A percentile compares a stretch with the other conserved stretches of the same genome.
Conservation (phyloP, 306 rosid genomes). For the Luffa acutangula region DNA sequence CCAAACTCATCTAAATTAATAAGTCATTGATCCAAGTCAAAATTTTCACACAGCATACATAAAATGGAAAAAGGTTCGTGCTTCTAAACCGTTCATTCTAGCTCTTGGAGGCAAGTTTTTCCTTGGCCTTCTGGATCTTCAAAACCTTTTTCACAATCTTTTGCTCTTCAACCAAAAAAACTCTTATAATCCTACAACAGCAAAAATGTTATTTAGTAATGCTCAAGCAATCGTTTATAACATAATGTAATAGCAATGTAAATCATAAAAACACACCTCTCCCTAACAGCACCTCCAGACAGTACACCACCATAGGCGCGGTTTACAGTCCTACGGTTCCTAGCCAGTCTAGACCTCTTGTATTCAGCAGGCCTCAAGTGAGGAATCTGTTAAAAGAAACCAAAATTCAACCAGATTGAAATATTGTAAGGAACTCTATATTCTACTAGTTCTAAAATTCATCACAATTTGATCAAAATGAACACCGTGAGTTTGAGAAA, state of each 20-base stretch:
- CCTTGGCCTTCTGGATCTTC: constrained; percentile 3
- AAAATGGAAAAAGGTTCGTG: not conserved
- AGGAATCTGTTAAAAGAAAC: constrained; percentile 26
- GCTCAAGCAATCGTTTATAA: not conserved
- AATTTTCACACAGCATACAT: not conserved
- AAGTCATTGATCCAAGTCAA: constrained; percentile 5
- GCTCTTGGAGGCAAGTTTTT: not conserved
- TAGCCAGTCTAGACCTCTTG: constrained; percentile 66
- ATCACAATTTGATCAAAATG: not conserved
- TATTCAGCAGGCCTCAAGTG: constrained; percentile 83
- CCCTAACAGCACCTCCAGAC: constrained; percentile 3
- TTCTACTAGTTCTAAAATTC: not conserved
- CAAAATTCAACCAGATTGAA: not conserved
- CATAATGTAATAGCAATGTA: not conserved
- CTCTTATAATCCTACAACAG: not conserved
- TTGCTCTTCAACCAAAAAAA: constrained; percentile 1
- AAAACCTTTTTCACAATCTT: constrained; percentile 5
- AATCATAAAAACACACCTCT: not conserved
- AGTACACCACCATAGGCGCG: not conserved
- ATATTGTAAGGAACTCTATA: not conserved
- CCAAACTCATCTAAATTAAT: not conserved
- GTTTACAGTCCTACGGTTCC: constrained; percentile 74
- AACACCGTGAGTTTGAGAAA: not conserved
- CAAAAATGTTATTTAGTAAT: not conserved
- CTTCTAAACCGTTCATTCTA: not conserved